Evolutionary conservation across 345 rosid species (phyloP), one percentile per base, ranked within the genome.

Genomic region (Alliaria petiolata): DNA sequence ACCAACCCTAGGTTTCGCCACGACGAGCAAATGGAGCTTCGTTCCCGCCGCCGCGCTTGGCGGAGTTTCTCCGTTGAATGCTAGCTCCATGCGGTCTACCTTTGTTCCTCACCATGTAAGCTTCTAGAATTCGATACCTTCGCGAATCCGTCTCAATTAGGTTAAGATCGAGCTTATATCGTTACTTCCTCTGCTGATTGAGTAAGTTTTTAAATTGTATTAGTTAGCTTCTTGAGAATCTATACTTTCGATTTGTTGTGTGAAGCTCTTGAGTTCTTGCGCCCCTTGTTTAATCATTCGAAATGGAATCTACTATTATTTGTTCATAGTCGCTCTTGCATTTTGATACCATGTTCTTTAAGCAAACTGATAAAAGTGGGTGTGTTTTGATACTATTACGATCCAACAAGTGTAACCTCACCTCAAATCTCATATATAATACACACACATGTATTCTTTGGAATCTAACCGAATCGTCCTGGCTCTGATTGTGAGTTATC

Each of bases 101-200:
- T 79, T 33, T 30, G 28, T 49, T 62, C 67, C 82, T 61, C 66
- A 60, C 17, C 81, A 78, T 46, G 91, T 89, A 79, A 79, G 85
- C 52, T 67, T 28, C 50, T 2, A 2, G 17, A 36, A 51, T n/a
- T 62, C 43, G 44, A 44, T 5, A 6, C 22, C 36, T 67, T 51
- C 26, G n/a, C n/a, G n/a, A n/a, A n/a, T n/a, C n/a, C n/a, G n/a
- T 16, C 3, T 22, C 25, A 22, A 22, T 22, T 22, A 22, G 25
- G 25, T 22, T 22, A 22, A 3, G 25, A 22, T 22, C 3, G 1
- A 22, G 25, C 25, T 22, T 22, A 22, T 22, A 22, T 22, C 25
- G 25, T 3, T 22, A 22, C 25, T 22, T 22, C 25, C 3, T 22
- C 25, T 22, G 25, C 25, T 22, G 25, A 22, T 22, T 22, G 25